Base-by-base conservation (phyloP, 108 stramenopile species). In the Nitzschia sp. region DNA sequence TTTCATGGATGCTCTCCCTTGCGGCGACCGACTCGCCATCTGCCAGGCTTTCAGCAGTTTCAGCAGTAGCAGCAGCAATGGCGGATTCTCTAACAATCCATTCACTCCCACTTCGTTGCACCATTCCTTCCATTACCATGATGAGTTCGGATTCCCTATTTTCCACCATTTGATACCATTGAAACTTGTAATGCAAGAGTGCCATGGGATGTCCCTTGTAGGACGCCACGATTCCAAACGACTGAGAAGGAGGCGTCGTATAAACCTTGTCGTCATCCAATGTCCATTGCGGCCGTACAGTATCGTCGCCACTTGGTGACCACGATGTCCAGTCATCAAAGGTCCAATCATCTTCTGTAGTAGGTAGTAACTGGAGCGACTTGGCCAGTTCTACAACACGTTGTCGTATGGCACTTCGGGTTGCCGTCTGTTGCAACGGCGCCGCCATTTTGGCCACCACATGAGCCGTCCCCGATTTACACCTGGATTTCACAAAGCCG, bases 121-220 rank as follows among this genome's bases (percentile, higher is more conserved):
- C 79, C 28, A 88, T 35, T n/a, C 77, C 79, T 47, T 85, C 64
- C 27, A 88, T 70, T 28, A 82, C 61, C 70, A 88, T 72, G 11
- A 88, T 77, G 2, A 88, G 72, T 71, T 88, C 87, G 0, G 84
- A 76, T 51, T 72, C 61, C 46, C n/a, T 54, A 6, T 36, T 34
- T 5, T 31, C 35, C n/a, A 36, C 38, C 46, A 70, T 51, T 18
- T 19, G 49, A 32, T 70, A 65, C 76, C 76, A 77, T 29, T 36
- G 47, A 62, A 77, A 65, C 30, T 70, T 60, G 54, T 77, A 77
- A 21, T 59, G 73, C 31, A 77, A 45, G 13, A 77, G 6, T 13
- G 64, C 68, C 6, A 64, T 31, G 13, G 76, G 76, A 4, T 53
- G 1, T 28, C 64, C 64, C 58, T 70, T 17, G 27, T 58, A 54